Evolutionary conservation across 1,139 yeast genomes (phyloP), one percentile per base, ranked within the genome.

Genomic region (Candida gigantensis): DNA sequence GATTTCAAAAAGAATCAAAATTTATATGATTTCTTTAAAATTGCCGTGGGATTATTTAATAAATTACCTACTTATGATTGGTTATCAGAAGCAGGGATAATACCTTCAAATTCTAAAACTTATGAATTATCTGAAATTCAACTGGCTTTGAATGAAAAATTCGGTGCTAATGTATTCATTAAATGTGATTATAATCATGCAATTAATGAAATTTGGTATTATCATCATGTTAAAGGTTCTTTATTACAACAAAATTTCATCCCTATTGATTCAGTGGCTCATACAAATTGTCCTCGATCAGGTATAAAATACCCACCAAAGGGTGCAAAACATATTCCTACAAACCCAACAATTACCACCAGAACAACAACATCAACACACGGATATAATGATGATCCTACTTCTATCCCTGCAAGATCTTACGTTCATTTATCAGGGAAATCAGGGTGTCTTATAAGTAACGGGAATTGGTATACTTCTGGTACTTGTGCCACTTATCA

Each of bases 201-300:
- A 0, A 62, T 92, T 30, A 85, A 81, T 51, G 96, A 92, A 59
- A 74, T 92, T 19, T 90, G 97, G 96, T 92, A 90, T 62, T 90
- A 77, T 63, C 92, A 86, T 62, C 75, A 83, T 44, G 66, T 90
- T 39, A 67, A 74, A 49, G 97, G 97, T 0, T 79, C 96, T 0
- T 70, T 90, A 9, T 66, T 77, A 25, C 65, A 68, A 24, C 89
- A 89, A 37, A 60, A 77, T 15, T 90, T 84, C 53, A 55, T 70
- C 10, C 84, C 84, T 14, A 79, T 85, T 32, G 84, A 84, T 37
- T 62, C 87, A 1, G 62, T 84, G 31, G 55, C 62, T 37, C 51
- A 52, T 17, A 36, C 49, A n/a, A 72, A 76, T 39, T 92, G 97
- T 58, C 90, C 90, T 1, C 68, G 65, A 3, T 58, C 67, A 4